phyloP scores from a whole-genome alignment of 805 yeast species.

The Metschnikowia kunwiensis region DNA sequence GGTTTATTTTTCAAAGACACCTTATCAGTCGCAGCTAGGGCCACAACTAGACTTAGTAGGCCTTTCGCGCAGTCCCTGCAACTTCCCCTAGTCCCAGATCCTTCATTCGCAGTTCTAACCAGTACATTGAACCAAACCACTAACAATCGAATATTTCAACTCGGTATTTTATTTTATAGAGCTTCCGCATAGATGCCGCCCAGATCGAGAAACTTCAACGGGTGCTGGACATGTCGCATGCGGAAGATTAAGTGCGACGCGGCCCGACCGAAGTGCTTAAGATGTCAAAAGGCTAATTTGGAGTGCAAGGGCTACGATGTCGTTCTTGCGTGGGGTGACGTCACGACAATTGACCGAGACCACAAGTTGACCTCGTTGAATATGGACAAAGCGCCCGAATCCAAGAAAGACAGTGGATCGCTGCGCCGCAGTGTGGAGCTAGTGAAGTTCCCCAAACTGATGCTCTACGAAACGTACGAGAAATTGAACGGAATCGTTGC shows the following conservation, averaged over 20 bases:
- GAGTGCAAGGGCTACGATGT: constrained; percentile 51
- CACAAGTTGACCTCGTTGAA: constrained; percentile 20
- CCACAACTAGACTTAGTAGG: too few relatives aligned
- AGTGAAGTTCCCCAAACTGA: constrained; percentile 35
- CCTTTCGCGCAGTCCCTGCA: too few relatives aligned
- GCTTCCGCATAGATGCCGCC: constrained; percentile 19
- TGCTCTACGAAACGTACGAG: constrained; percentile 36
- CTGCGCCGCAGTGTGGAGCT: constrained; percentile 47
- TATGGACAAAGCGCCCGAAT: constrained; percentile 18
- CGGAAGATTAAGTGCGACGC: constrained; percentile 55
- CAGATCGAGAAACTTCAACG: constrained; percentile 39
- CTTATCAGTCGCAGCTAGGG: too few relatives aligned
- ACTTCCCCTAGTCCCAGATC: too few relatives aligned
- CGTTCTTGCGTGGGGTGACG: constrained; percentile 46
- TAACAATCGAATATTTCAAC: too few relatives aligned
- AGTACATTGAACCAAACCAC: too few relatives aligned
- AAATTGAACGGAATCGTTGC: constrained; percentile 40
- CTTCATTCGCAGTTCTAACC: neutral
- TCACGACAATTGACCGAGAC: constrained; percentile 29
- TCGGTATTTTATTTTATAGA: too few relatives aligned
- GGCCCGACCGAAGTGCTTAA: constrained; percentile 40
- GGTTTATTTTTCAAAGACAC: too few relatives aligned
- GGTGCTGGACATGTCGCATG: constrained; percentile 55
- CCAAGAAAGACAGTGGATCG: constrained; percentile 26
- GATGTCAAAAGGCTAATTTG: constrained; percentile 45